Evolutionary conservation across 2,329 filamentous ascomycete genomes (phyloP), one percentile per base, ranked within the genome.

Genomic region (Aspergillus proliferans): DNA sequence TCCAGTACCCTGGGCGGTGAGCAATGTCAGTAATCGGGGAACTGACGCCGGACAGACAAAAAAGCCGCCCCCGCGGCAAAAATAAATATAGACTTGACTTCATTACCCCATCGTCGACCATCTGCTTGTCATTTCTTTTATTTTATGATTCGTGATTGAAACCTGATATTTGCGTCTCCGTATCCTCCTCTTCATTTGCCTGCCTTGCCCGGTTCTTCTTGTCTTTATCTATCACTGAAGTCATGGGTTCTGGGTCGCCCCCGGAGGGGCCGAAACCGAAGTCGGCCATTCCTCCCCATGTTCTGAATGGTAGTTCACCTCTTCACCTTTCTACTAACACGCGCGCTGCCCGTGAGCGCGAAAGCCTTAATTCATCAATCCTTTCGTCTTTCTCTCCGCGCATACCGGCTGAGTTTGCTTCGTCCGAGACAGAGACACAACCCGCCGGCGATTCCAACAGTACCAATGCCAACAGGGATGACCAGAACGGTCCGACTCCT

Each of bases 281-380:
- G 55, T 74, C 77, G 39, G 76, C 78, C 9, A 69, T 83, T 26
- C 80, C 81, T 24, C 73, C 78, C 45, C 75, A 82, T 64, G 68
- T 84, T 50, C 58, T 77, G 44, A 82, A 83, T 62, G 80, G 78
- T 46, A 70, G 72, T 49, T 76, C 73, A 47, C 75, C 79, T 43
- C 72, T 81, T 30, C 71, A 78, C 43, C 67, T 72, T 15, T 68
- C 72, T 9, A 71, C 72, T 14, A 70, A 74, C 51, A 69, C 69
- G 34, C 71, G 76, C 49, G 81, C 77, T 60, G 71, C 71, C 40
- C 71, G 75, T 56, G 81, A 84, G 59, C 71, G 80, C 28, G 79
- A 84, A 47, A 77, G 69, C 48, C 72, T 83, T 47, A 78, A 76
- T 57, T 74, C 79, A 15, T 79, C 81, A 21, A 84, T 85, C 51